Conservation (phyloP, 1,284 basidiomycete genomes). For the Mycena sp. region DNA sequence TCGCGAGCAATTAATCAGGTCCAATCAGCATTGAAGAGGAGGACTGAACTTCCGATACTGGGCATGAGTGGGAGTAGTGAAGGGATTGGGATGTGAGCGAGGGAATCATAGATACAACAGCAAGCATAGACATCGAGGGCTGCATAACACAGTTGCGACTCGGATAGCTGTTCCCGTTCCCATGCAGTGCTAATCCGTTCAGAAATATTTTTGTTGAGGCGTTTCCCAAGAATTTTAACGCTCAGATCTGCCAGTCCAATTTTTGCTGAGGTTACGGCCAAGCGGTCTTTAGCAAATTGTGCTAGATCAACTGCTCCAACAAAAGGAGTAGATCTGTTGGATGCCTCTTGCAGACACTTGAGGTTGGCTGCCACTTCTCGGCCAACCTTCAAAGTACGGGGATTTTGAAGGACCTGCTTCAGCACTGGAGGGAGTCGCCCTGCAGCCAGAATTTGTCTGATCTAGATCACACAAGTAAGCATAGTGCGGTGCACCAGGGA, state of each 20-base stretch:
- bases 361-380: neutral
- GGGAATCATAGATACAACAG: constrained; percentile 26
- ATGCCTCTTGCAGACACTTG: neutral
- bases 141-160: constrained; percentile 35
- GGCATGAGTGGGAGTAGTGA: neutral
- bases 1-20: neutral
- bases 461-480: too few species aligned
- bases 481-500: neutral
- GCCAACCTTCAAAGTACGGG: neutral
- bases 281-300: neutral
- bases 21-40: neutral
- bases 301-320: constrained; percentile 2
- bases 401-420: too few species aligned
- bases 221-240: constrained; percentile 14
- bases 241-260: constrained; percentile 28
- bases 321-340: neutral
- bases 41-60: neutral
- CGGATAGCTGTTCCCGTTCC: constrained; percentile 33
- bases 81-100: constrained; percentile 9
- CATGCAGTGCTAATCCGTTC: constrained; percentile 34
- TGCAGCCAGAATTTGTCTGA: too few species aligned
- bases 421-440: too few species aligned
- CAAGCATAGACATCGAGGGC: constrained; percentile 40
- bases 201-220: constrained; percentile 35
- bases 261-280: constrained; percentile 12